These are phyloP conservation scores for Coniosporium tulheliwenetii DNA, from an alignment of 2,329 filamentous ascomycete species.

Conservation along the genomic window DNA sequence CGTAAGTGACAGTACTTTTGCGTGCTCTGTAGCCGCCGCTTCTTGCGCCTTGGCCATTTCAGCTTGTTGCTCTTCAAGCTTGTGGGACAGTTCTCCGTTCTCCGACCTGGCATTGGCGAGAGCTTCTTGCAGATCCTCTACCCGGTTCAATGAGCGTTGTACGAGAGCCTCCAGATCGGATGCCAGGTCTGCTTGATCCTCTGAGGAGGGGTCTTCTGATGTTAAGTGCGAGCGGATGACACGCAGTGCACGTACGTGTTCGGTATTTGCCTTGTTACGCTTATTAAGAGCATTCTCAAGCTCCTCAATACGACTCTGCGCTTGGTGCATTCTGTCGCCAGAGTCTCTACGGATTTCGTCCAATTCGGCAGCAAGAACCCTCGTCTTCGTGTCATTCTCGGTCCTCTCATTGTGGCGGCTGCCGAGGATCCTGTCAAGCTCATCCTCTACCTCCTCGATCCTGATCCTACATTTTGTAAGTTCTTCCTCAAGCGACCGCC, in stretches of 20 bases:
- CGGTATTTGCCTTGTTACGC: constrained; percentile 28
- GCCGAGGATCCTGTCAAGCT: constrained; percentile 70
- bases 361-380: constrained; percentile 54
- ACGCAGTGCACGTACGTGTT: constrained; percentile 14
- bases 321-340: constrained; percentile 24
- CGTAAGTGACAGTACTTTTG: constrained; percentile 28
- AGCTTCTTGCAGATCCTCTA: constrained; percentile 28
- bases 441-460: constrained; percentile 81
- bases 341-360: constrained; percentile 39
- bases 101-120: constrained; percentile 30
- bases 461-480: constrained; percentile 60
- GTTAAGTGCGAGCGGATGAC: constrained; percentile 23
- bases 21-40: constrained; percentile 30
- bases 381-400: constrained; percentile 51
- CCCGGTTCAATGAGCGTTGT: constrained; percentile 24
- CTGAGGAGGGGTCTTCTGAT: constrained; percentile 16
- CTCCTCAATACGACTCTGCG: constrained; percentile 18
- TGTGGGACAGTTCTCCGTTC: constrained; percentile 23
- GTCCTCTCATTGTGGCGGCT: constrained; percentile 71
- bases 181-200: constrained; percentile 21
- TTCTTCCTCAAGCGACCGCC: constrained; percentile 69
- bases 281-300: constrained; percentile 42
- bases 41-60: constrained; percentile 20
- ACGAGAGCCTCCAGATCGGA: constrained; percentile 28
- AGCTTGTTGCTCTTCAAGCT: constrained; percentile 21